phyloP scores from a whole-genome alignment of 768 basidiomycete genomes.

The Mycena galopus region DNA sequence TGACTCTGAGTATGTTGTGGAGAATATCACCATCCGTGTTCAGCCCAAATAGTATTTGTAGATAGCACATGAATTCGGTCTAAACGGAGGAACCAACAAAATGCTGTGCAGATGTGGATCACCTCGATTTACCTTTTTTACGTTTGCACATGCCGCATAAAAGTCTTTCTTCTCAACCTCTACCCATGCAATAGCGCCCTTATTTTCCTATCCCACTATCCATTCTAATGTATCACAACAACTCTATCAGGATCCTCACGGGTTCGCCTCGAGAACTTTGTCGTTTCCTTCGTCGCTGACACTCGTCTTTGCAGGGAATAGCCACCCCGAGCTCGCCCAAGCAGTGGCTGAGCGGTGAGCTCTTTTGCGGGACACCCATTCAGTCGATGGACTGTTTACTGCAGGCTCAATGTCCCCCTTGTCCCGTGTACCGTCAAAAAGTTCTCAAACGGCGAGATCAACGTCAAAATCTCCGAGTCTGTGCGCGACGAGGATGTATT shows the following conservation, averaged over 20 bases:
- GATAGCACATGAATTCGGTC: constrained; percentile 9
- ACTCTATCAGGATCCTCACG: constrained; percentile 81
- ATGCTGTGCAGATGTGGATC: background rate
- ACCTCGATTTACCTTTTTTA: constrained; percentile 35
- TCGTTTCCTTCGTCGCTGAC: background rate
- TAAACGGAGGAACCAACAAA: background rate
- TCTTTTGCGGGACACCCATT: constrained; percentile 53
- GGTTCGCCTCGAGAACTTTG: constrained; percentile 58
- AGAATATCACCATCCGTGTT: constrained; percentile 88
- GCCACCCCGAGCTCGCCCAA: constrained; percentile 97
- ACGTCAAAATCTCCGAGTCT: constrained; percentile 94
- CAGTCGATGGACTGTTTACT: constrained; percentile 64
- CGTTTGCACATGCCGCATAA: background rate
- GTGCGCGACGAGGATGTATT: constrained; percentile 99
- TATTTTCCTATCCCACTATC: constrained; percentile 1
- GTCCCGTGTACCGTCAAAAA: constrained; percentile 88
- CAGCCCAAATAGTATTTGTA: constrained; percentile 51
- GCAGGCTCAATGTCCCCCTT: constrained; percentile 90
- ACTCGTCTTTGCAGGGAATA: constrained; percentile 76
- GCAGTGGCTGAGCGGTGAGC: constrained; percentile 97
- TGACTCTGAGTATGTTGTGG: constrained; percentile 97
- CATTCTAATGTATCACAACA: constrained; percentile 79
- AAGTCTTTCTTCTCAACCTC: constrained; percentile 42
- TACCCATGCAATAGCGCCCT: constrained; percentile 53
- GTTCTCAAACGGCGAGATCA: constrained; percentile 96